Conservation (phyloP, 495 filamentous ascomycete genomes). For the Xylaria longipes region DNA sequence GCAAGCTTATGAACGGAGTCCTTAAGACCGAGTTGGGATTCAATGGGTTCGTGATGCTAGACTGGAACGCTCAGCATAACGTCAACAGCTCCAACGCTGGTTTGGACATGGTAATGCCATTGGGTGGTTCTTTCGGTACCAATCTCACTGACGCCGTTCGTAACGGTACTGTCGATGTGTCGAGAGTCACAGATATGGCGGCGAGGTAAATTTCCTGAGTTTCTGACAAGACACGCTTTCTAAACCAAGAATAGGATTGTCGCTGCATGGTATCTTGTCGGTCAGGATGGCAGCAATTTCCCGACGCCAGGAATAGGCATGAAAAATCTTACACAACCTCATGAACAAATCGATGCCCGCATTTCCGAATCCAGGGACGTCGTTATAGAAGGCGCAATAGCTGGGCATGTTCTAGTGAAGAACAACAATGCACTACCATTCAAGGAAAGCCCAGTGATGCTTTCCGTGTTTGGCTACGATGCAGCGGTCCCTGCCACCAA, state of each 20-base stretch:
- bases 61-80: conserved; percentile 69
- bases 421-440: conserved; percentile 64
- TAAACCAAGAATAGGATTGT: conserved; percentile 54
- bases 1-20: conserved; percentile 64
- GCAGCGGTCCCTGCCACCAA: conserved; percentile 41
- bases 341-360: conserved; percentile 59
- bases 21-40: conserved; percentile 72
- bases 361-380: conserved; percentile 49
- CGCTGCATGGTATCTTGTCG: conserved; percentile 63
- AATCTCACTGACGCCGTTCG: conserved; percentile 53
- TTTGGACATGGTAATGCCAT: conserved; percentile 68
- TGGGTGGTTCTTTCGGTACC: conserved; percentile 54
- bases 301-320: conserved; percentile 56
- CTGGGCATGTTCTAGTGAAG: conserved; percentile 69
- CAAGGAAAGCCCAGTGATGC: conserved; percentile 50
- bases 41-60: conserved; percentile 68
- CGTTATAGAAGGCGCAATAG: conserved; percentile 54
- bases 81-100: conserved; percentile 60
- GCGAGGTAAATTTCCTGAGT: conserved; percentile 37
- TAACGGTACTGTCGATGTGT: conserved; percentile 56
- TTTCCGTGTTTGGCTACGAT: conserved; percentile 59
- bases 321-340: conserved; percentile 60
- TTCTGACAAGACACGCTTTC: not conserved
- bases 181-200: conserved; percentile 61
- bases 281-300: conserved; percentile 56